Evolutionary conservation across 805 yeast species (phyloP).

Genomic region (Brettanomyces custersianus): DNA sequence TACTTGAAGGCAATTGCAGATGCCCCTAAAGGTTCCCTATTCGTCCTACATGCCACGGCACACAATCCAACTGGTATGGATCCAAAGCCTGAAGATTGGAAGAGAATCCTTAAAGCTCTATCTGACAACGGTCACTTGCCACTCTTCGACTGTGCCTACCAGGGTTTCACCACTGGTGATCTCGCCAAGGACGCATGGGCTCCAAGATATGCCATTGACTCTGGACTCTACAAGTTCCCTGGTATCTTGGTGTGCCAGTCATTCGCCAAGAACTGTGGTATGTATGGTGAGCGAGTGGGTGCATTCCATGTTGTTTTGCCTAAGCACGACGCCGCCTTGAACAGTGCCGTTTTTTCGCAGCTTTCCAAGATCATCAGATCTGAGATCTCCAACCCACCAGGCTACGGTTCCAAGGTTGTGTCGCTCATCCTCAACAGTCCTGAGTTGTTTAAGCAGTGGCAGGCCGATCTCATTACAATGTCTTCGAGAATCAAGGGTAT

Average conservation of each 20-base stretch:
- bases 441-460: slow-evolving; percentile 72
- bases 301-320: slow-evolving; percentile 72
- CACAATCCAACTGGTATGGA: slow-evolving; percentile 98
- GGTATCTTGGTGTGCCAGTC: slow-evolving; percentile 76
- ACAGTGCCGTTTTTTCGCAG: slow-evolving; percentile 62
- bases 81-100: slow-evolving; percentile 81
- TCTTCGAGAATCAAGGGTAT: slow-evolving; percentile 70
- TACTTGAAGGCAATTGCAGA: slow-evolving; percentile 49
- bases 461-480: slow-evolving; percentile 76
- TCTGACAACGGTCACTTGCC: slow-evolving; percentile 61
- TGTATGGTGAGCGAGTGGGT: slow-evolving; percentile 97
- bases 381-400: slow-evolving; percentile 90
- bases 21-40: slow-evolving; percentile 71
- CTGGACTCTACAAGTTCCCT: slow-evolving; percentile 41
- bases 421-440: slow-evolving; percentile 61
- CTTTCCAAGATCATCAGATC: slow-evolving; percentile 68
- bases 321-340: slow-evolving; percentile 30
- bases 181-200: slow-evolving; percentile 80
- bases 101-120: slow-evolving; percentile 51
- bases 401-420: slow-evolving; percentile 91
- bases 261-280: slow-evolving; percentile 92
- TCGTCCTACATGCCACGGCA: slow-evolving; percentile 89
- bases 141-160: slow-evolving; percentile 91
- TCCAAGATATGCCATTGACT: slow-evolving; percentile 51
- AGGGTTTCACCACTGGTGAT: slow-evolving; percentile 92